Conservation (phyloP, 2,329 filamentous ascomycete species). For the Canariomyces notabilis region DNA sequence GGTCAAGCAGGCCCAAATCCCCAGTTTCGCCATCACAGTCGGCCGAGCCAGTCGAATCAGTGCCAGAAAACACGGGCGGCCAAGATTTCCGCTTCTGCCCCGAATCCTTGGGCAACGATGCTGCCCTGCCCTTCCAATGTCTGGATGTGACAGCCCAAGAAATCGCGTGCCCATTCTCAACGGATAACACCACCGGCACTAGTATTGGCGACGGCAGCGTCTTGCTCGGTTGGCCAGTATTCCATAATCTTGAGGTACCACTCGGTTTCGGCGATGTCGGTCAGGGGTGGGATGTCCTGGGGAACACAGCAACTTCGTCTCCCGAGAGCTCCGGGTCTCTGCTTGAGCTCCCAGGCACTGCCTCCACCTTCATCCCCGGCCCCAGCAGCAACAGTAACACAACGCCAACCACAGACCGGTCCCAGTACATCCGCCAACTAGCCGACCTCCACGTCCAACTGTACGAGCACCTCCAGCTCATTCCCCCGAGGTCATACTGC, state of each 20-base stretch:
- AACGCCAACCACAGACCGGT: neutral
- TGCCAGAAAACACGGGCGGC: neutral
- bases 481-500: too few species aligned
- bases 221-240: neutral
- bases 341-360: neutral
- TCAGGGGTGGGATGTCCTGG: neutral
- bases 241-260: neutral
- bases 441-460: constrained; percentile 7
- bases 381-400: neutral
- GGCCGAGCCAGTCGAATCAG: neutral
- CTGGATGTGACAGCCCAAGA: neutral
- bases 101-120: too few species aligned
- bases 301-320: neutral
- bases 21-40: neutral
- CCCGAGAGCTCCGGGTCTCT: neutral
- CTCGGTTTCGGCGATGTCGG: neutral
- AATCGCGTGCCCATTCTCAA: too few species aligned
- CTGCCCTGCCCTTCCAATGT: neutral
- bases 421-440: constrained; percentile 6
- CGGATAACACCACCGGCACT: too few species aligned
- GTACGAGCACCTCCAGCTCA: constrained; percentile 6
- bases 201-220: neutral
- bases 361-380: too few species aligned
- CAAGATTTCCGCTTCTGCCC: neutral
- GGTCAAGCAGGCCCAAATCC: neutral